phyloP scores from a whole-genome alignment of 2,329 filamentous ascomycete species.

The Colletotrichum sp. region DNA sequence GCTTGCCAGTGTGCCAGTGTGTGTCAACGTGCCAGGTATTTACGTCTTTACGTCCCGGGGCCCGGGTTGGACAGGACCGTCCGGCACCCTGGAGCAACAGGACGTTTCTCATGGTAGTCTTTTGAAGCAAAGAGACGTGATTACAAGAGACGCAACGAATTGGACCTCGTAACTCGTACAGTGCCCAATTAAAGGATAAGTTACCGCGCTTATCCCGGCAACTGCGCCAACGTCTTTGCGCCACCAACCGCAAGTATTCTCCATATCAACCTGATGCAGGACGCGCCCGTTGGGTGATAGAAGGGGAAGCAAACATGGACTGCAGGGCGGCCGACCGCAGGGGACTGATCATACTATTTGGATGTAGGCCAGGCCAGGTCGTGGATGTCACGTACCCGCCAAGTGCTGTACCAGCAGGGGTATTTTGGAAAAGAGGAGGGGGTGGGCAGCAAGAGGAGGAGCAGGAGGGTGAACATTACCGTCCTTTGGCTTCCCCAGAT shows the following conservation, averaged over 20 bases:
- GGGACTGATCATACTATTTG: neutral
- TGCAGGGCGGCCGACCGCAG: neutral
- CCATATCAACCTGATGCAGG: neutral
- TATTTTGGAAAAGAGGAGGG: neutral
- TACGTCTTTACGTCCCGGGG: neutral
- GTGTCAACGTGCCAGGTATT: neutral
- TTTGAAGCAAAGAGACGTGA: neutral
- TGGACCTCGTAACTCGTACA: neutral
- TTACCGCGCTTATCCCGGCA: neutral
- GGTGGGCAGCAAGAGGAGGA: neutral
- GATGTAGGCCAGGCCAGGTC: neutral
- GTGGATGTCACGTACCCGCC: neutral
- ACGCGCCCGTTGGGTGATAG: neutral
- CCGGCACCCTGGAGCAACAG: neutral
- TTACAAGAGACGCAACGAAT: neutral
- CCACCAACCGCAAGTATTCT: neutral
- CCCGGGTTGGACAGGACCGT: neutral
- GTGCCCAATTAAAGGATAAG: neutral
- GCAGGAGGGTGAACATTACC: neutral
- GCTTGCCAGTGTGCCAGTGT: neutral
- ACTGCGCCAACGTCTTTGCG: neutral
- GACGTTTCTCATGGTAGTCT: neutral
- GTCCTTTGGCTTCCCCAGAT: neutral
- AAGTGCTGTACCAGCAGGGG: neutral
- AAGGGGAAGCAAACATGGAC: neutral